Evolutionary conservation across 2,329 filamentous ascomycete genomes (phyloP).

Genomic region (Fusarium sp.): DNA sequence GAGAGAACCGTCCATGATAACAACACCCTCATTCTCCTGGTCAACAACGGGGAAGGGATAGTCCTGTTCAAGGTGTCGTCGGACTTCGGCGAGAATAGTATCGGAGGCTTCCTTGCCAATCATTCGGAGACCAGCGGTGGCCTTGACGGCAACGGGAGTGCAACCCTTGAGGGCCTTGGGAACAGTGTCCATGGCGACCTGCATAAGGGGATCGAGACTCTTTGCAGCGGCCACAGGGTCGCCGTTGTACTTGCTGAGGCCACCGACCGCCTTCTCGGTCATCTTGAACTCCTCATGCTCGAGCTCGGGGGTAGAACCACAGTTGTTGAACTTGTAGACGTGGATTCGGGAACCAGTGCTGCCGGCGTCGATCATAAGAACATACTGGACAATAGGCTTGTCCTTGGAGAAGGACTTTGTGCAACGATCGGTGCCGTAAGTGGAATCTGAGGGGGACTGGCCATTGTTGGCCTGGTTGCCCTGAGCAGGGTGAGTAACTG

Average conservation of each 20-base stretch:
- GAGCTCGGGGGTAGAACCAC: slow-evolving; percentile 92
- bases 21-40: slow-evolving; percentile 85
- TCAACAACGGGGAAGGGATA: slow-evolving; percentile 97
- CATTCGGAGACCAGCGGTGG: slow-evolving; percentile 92
- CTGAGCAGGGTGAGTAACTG: slow-evolving; percentile 46
- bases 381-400: slow-evolving; percentile 97
- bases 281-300: slow-evolving; percentile 94
- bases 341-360: slow-evolving; percentile 98
- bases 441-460: slow-evolving; percentile 70
- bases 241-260: slow-evolving; percentile 85
- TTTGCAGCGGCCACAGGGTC: slow-evolving; percentile 90
- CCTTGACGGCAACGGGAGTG: slow-evolving; percentile 96
- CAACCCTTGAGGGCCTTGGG: slow-evolving; percentile 92
- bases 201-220: slow-evolving; percentile 89
- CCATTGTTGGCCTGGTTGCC: slow-evolving; percentile 53
- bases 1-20: slow-evolving; percentile 97
- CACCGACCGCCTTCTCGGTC: slow-evolving; percentile 89
- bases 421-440: slow-evolving; percentile 80
- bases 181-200: slow-evolving; percentile 85
- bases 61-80: slow-evolving; percentile 83
- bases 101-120: slow-evolving; percentile 84
- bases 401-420: slow-evolving; percentile 84
- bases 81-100: slow-evolving; percentile 87
- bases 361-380: slow-evolving; percentile 97
- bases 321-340: slow-evolving; percentile 99